A percentile compares a stretch with the other conserved stretches of the same genome.
phyloP scores from a whole-genome alignment of 2,329 filamentous ascomycete species.

The Fusarium illudens region DNA sequence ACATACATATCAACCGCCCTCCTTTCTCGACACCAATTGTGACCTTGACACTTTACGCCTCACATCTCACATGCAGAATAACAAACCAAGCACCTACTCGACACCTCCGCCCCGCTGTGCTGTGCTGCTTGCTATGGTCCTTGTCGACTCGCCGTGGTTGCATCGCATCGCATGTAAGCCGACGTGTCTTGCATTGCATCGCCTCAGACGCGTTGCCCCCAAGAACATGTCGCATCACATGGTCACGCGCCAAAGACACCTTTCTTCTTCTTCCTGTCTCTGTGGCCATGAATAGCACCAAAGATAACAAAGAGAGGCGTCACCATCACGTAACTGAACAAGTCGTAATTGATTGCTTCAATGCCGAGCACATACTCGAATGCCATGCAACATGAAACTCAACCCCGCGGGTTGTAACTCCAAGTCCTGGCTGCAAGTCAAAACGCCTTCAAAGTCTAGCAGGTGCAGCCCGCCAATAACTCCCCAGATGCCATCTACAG shows the following conservation, averaged over 20 bases:
- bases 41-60: background rate
- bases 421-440: background rate
- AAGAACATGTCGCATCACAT: background rate
- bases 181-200: slow-evolving; percentile 45
- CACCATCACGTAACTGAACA: background rate
- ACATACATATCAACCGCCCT: background rate
- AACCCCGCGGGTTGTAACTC: background rate
- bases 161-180: slow-evolving; percentile 25
- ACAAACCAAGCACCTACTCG: background rate
- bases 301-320: background rate
- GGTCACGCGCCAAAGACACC: background rate
- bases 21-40: background rate
- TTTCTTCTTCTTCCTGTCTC: no score
- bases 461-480: background rate
- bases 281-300: background rate
- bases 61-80: background rate
- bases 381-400: background rate
- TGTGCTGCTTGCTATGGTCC: background rate
- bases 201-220: background rate
- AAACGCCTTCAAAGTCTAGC: background rate
- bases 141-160: background rate
- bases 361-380: background rate
- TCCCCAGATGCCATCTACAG: background rate
- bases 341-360: background rate
- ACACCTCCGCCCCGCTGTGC: background rate